phyloP scores from a whole-genome alignment of 2,329 filamentous ascomycete species.

The Orbilia javanica region DNA sequence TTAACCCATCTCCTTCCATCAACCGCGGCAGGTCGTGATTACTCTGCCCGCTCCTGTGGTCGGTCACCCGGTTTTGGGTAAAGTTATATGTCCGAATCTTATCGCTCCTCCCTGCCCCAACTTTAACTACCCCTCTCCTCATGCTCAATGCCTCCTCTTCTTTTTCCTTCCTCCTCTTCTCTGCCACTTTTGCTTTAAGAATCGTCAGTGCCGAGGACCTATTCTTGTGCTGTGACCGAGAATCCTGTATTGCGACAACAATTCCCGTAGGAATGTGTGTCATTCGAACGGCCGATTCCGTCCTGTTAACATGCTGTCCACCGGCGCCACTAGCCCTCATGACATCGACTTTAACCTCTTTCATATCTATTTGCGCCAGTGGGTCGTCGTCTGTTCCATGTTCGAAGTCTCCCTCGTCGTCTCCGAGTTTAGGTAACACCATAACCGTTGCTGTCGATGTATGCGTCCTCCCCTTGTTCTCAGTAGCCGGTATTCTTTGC shows the following conservation, averaged over 20 bases:
- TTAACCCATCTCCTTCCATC: conserved; percentile 79
- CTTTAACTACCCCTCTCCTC: conserved; percentile 81
- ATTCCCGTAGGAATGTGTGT: conserved; percentile 90
- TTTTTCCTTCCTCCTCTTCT: conserved; percentile 67
- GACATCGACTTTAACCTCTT: conserved; percentile 85
- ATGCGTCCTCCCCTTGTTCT: conserved; percentile 84
- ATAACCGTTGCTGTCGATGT: conserved; percentile 95
- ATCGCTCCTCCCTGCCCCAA: conserved; percentile 88
- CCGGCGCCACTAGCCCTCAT: conserved; percentile 94
- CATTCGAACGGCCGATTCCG: conserved; percentile 91
- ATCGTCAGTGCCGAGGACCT: conserved; percentile 87
- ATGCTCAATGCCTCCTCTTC: conserved; percentile 83
- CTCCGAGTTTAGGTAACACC: conserved; percentile 86
- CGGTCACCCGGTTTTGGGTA: conserved; percentile 80
- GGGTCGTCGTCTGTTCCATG: conserved; percentile 77
- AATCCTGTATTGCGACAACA: conserved; percentile 91
- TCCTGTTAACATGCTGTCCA: conserved; percentile 98
- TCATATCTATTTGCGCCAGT: conserved; percentile 87
- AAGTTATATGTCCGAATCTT: conserved; percentile 93
- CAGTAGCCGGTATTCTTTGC: conserved; percentile 92
- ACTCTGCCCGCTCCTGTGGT: conserved; percentile 84
- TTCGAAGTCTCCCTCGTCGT: conserved; percentile 67
- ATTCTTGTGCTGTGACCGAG: conserved; percentile 89
- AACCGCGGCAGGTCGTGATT: conserved; percentile 84
- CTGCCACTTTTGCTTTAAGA: conserved; percentile 82